Evolutionary conservation across 495 filamentous ascomycete species (phyloP), one percentile per base, ranked within the genome.

Genomic region (Podospora appendiculata): DNA sequence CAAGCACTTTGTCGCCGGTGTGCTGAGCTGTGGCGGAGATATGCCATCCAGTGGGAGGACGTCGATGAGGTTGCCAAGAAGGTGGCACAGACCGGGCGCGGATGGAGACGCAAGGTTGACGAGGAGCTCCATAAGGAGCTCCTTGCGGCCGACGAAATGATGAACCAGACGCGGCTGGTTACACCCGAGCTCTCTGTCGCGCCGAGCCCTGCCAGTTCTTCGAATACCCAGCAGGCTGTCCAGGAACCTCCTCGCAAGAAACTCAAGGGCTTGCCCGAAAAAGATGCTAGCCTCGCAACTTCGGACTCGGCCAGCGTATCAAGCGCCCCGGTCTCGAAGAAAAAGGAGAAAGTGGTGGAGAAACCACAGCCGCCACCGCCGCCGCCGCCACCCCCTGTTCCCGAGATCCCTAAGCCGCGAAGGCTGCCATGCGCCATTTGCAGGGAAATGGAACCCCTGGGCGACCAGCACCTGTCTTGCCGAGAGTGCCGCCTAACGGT

Each of bases 11-110:
- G 93, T 66, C 74, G 87, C 49, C 83, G 91, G 6, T 99, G 93
- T 69, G 90, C 89, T 16, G 79, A 88, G 43, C 72, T 97, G 33
- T 99, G 93, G 93, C 81, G 93, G 34, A 86, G 91, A 52, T 97
- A 97, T 61, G 90, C 85, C 9, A 90, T 99, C 51, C 88, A 93
- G 53, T 99, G 89, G 82, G 93, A 97, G 63, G 87, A 94, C 57
- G 77, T 88, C n/a, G 93, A 97, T 50, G 93, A 97, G 56, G 78
- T 96, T 35, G 84, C 85, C 18, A 96, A 93, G 75, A 93, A 94
- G 73, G 83, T 94, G 48, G 83, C 83, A 4, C 82, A 84, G 48
- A 84, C 81, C 51, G 89, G 90, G 41, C 85, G 88, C 53, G 87
- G 87, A 2, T 90, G 86, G 86, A 90, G 91, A 63, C 81, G 89